Conservation (phyloP, 2,329 filamentous ascomycete genomes). For the Bipolaris cookei region DNA sequence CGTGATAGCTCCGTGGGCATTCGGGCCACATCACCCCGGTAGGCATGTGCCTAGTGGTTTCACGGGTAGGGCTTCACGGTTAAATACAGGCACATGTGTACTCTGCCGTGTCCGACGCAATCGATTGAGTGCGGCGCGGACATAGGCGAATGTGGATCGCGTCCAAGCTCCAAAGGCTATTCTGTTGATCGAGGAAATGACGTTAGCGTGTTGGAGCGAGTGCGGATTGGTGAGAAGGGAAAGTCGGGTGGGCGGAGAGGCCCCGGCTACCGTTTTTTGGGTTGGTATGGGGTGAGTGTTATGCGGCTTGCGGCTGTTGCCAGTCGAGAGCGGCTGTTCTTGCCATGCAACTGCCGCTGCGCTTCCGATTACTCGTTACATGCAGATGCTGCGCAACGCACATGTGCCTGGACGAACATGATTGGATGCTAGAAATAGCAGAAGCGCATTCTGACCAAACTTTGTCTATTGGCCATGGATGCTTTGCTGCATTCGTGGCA, state of each 20-base stretch:
- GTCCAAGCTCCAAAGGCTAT: slow-evolving; percentile 10
- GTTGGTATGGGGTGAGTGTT: neutral
- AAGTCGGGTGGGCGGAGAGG: neutral
- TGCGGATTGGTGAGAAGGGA: slow-evolving; percentile 1
- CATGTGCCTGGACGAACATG: too few relatives aligned
- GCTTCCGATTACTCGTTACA: neutral
- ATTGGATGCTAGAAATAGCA: too few relatives aligned
- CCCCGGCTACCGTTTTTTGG: neutral
- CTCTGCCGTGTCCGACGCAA: slow-evolving; percentile 13
- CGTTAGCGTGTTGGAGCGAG: slow-evolving; percentile 14
- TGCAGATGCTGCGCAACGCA: neutral
- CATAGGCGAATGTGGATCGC: slow-evolving; percentile 8
- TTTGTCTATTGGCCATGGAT: too few relatives aligned
- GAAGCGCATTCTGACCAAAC: too few relatives aligned
- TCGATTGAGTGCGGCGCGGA: slow-evolving; percentile 12
- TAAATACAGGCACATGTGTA: neutral
- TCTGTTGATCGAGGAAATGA: slow-evolving; percentile 10
- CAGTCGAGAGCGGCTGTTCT: neutral
- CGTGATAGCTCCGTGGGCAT: neutral
- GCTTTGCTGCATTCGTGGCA: too few relatives aligned
- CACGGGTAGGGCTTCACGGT: neutral
- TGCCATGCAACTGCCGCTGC: neutral
- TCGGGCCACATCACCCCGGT: neutral
- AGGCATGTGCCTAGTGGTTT: neutral
- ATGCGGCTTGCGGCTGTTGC: neutral